Evolutionary conservation across 179 eudicot species (phyloP).

Genomic region (Silene noctiflora): DNA sequence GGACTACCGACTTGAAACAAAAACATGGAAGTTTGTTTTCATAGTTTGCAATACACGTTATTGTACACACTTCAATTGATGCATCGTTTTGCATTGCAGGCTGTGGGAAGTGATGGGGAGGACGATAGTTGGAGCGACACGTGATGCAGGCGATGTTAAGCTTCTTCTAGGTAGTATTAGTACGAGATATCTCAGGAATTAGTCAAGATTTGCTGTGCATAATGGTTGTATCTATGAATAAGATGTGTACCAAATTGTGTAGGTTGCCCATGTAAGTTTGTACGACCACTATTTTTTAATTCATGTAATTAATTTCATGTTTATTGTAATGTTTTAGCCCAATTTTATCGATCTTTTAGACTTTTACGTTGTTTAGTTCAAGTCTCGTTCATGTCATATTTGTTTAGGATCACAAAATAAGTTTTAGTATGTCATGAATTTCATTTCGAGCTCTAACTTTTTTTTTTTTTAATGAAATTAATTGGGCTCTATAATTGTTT

Average conservation of each 20-base stretch:
- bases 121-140: constrained; percentile 85
- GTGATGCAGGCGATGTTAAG: constrained; percentile 26
- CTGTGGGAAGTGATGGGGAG: constrained; percentile 83
- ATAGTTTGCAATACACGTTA: background rate
- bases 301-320: background rate
- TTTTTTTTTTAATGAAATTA: no score
- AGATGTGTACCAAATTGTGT: constrained; percentile 11
- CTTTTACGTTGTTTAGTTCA: no score
- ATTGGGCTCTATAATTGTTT: no score
- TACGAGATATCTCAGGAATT: constrained; percentile 1
- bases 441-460: no score
- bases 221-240: constrained; percentile 25
- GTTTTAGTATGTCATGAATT: no score
- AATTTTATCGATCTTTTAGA: no score
- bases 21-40: no score
- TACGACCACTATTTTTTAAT: background rate
- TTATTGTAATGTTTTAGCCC: no score
- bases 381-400: no score
- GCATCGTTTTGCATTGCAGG: constrained; percentile 38
- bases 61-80: background rate
- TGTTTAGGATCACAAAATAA: no score
- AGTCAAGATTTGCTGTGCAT: constrained; percentile 17
- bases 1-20: no score
- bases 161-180: background rate
- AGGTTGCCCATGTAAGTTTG: constrained; percentile 12